phyloP scores from a whole-genome alignment of 768 basidiomycete genomes.

The Lactarius hengduanensis region DNA sequence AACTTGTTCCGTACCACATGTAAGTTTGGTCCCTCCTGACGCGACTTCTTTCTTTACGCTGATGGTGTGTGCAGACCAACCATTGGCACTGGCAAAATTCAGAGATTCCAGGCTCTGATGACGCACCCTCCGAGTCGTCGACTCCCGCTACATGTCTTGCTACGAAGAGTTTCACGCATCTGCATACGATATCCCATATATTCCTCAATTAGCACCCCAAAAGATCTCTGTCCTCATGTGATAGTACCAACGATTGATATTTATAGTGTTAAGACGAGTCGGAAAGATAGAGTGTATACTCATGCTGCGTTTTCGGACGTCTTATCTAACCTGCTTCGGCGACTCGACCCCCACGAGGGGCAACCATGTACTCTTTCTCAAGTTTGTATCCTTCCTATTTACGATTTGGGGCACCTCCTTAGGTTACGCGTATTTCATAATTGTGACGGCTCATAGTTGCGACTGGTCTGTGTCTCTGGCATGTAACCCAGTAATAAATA shows the following conservation, averaged over 20 bases:
- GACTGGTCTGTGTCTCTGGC: no score
- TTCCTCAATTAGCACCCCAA: not conserved
- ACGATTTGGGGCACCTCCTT: no score
- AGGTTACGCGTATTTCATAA: no score
- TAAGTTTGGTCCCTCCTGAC: not conserved
- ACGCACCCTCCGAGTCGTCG: not conserved
- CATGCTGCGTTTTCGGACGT: no score
- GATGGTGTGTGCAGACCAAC: not conserved
- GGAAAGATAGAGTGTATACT: not conserved
- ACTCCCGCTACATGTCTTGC: not conserved
- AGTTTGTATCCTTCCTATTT: no score
- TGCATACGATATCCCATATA: not conserved
- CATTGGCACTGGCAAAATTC: not conserved
- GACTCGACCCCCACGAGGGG: no score
- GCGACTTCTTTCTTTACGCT: not conserved
- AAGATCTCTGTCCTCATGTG: not conserved
- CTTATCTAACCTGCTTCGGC: no score
- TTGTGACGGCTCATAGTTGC: no score
- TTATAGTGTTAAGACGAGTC: not conserved
- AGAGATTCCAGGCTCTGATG: slow-evolving; percentile 1
- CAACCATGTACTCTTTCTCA: no score
- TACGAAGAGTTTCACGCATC: not conserved
- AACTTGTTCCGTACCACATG: not conserved
- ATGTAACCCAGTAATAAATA: no score
- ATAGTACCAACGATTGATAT: not conserved